A percentile compares a stretch with the other conserved stretches of the same genome.
phyloP scores from a whole-genome alignment of 768 basidiomycete species.

The Tephrocybe sp. region DNA sequence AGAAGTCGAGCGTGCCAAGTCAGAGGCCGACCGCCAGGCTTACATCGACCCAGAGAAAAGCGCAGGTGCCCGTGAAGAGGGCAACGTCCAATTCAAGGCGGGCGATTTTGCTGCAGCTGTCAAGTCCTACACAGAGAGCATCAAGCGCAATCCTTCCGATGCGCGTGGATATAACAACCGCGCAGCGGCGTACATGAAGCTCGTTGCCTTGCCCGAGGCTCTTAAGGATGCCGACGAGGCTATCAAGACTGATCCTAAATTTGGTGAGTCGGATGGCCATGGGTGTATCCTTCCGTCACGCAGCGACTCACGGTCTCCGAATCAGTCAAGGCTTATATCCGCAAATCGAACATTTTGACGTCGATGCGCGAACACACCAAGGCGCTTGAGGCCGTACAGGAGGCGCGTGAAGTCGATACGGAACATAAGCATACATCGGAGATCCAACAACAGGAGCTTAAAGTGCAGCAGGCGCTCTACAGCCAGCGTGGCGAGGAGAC shows the following conservation, averaged over 20 bases:
- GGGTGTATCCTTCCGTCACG: slow-evolving; percentile 4
- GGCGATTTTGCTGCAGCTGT: slow-evolving; percentile 93
- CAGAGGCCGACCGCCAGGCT: slow-evolving; percentile 73
- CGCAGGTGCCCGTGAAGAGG: slow-evolving; percentile 83
- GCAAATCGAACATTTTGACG: slow-evolving; percentile 82
- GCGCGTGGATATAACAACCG: slow-evolving; percentile 96
- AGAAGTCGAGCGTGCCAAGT: slow-evolving; percentile 73
- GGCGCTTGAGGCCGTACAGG: slow-evolving; percentile 80
- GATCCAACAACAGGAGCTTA: slow-evolving; percentile 76
- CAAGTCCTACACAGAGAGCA: slow-evolving; percentile 90
- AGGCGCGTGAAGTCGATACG: slow-evolving; percentile 74
- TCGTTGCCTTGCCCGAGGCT: slow-evolving; percentile 90
- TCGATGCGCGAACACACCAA: slow-evolving; percentile 91
- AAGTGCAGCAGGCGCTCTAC: slow-evolving; percentile 78
- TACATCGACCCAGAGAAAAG: slow-evolving; percentile 89
- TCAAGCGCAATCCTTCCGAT: slow-evolving; percentile 92
- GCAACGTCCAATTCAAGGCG: slow-evolving; percentile 87
- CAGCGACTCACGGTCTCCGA: not conserved
- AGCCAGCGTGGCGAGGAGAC: slow-evolving; percentile 78
- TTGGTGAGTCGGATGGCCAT: slow-evolving; percentile 48
- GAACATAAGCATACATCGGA: slow-evolving; percentile 81
- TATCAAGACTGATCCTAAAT: slow-evolving; percentile 85
- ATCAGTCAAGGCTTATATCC: slow-evolving; percentile 90
- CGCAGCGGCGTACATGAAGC: slow-evolving; percentile 96
- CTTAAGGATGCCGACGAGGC: slow-evolving; percentile 95